A percentile compares a stretch with the other conserved stretches of the same genome.
These are phyloP conservation scores for Grosmannia huntii DNA, from an alignment of 2,329 filamentous ascomycete species.

Conservation along the genomic window DNA sequence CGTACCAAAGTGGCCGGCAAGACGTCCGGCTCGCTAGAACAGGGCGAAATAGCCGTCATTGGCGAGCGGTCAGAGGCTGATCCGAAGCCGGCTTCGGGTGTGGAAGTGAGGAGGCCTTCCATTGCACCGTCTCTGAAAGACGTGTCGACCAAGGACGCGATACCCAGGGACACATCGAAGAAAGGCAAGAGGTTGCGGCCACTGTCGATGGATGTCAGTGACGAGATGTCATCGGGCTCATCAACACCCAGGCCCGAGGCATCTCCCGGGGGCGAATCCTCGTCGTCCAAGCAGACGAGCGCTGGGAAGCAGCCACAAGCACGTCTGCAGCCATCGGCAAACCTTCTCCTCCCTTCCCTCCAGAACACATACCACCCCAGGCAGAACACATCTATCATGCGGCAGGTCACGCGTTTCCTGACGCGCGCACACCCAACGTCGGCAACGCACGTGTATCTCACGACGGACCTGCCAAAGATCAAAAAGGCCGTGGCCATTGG, in stretches of 20 bases:
- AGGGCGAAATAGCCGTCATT: conserved; percentile 44
- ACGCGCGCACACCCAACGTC: conserved; percentile 41
- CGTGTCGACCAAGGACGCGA: conserved; percentile 12
- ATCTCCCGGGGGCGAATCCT: conserved; percentile 14
- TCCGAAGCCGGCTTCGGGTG: conserved; percentile 32
- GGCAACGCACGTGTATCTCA: conserved; percentile 58
- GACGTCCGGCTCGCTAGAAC: conserved; percentile 17
- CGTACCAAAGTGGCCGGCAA: conserved; percentile 22
- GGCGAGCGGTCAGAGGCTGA: conserved; percentile 44
- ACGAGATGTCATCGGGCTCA: conserved; percentile 22
- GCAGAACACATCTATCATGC: conserved; percentile 56
- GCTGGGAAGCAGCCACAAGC: conserved; percentile 2
- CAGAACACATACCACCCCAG: conserved; percentile 53
- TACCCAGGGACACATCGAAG: background rate
- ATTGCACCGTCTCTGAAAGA: conserved; percentile 24
- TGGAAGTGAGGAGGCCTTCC: conserved; percentile 25
- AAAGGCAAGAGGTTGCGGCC: conserved; percentile 38
- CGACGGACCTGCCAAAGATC: conserved; percentile 56
- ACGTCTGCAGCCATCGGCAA: conserved; percentile 26
- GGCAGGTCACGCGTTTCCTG: conserved; percentile 48
- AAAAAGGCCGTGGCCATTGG: conserved; percentile 86
- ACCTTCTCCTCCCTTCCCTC: conserved; percentile 60
- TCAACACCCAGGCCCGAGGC: conserved; percentile 21
- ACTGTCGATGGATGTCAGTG: conserved; percentile 34
- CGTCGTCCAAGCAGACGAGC: conserved; percentile 1